phyloP scores from a whole-genome alignment of 2,329 filamentous ascomycete species.

The Alternaria consortialis region DNA sequence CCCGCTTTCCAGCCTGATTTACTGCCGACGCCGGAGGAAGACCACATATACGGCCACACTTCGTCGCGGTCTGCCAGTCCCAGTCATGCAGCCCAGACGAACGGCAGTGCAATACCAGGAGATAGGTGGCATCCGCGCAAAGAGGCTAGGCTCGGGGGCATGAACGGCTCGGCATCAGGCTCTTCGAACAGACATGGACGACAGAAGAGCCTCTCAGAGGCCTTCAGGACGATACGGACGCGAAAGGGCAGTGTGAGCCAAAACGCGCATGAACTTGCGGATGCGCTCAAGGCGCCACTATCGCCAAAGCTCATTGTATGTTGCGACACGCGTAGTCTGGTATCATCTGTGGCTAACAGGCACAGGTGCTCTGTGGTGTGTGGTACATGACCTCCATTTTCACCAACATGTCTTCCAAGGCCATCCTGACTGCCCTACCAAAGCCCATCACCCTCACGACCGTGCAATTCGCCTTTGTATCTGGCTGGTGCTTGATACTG shows the following conservation, averaged over 20 bases:
- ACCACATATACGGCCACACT: constrained; percentile 40
- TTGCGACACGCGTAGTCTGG: constrained; percentile 34
- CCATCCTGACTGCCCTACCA: constrained; percentile 89
- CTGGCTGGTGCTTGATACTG: constrained; percentile 82
- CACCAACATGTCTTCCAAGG: constrained; percentile 97
- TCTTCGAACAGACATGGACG: constrained; percentile 64
- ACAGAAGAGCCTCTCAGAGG: constrained; percentile 89
- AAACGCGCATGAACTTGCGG: constrained; percentile 92
- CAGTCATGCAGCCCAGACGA: constrained; percentile 31
- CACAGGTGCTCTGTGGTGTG: constrained; percentile 80
- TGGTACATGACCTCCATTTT: constrained; percentile 97
- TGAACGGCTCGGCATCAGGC: constrained; percentile 48
- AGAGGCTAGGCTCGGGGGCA: constrained; percentile 59
- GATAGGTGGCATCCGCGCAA: constrained; percentile 71
- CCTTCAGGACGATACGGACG: constrained; percentile 82
- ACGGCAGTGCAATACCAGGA: constrained; percentile 45
- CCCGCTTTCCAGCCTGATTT: constrained; percentile 56
- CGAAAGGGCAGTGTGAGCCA: constrained; percentile 87
- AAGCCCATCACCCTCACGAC: constrained; percentile 92
- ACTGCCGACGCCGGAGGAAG: constrained; percentile 50
- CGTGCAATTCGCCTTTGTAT: constrained; percentile 93
- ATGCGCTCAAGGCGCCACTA: constrained; percentile 87
- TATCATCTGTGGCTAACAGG: constrained; percentile 34
- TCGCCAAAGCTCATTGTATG: constrained; percentile 87
- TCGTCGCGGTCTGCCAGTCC: constrained; percentile 48